Evolutionary conservation across 768 basidiomycete species (phyloP), one percentile per base, ranked within the genome.

Genomic region (Trametes meyenii): DNA sequence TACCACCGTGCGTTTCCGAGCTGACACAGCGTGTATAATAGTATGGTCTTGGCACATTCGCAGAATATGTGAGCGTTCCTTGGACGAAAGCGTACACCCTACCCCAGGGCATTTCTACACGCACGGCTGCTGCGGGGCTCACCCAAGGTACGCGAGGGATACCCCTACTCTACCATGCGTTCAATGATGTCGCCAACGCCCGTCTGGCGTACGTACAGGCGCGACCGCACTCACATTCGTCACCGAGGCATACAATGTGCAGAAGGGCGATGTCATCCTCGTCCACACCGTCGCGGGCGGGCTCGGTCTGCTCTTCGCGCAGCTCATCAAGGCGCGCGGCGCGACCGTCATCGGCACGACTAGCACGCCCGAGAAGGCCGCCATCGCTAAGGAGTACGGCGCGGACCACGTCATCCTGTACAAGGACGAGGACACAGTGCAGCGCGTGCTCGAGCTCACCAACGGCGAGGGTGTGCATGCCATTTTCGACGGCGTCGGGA

Each of bases 321-420:
- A 95, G 77, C 73, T 89, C 29, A 83, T 85, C 44, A 87, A 84
- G 70, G 77, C 79, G 46, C 77, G 84, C 23, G 96, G 96, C 2
- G 94, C 90, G 0, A 89, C 84, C 10, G 92, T 97, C 24, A 96
- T 98, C 67, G 96, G 93, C 0, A 97, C 94, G n/a, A 92, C 91
- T 0, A 95, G 93, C 3, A 91, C 89, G 0, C 71, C 77, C 16
- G 89, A 85, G 67, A 98, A 98, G 72, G 90, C 90, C 1, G 83
- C 82, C 54, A 69, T 94, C 40, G 96, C 92, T 3, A 88, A 83
- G 66, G 74, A 79, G 46, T 78, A 90, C 59, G 96, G 96, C 7
- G 92, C 93, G 0, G 85, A 91, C 69, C 87, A 96, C 70, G 92
- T 96, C 44, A 86, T 97, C 58, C 71, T 94, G 43, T 93, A 93